These are phyloP conservation scores for Salix viminalis DNA, from an alignment of 345 rosid genomes.

Conservation along the genomic window DNA sequence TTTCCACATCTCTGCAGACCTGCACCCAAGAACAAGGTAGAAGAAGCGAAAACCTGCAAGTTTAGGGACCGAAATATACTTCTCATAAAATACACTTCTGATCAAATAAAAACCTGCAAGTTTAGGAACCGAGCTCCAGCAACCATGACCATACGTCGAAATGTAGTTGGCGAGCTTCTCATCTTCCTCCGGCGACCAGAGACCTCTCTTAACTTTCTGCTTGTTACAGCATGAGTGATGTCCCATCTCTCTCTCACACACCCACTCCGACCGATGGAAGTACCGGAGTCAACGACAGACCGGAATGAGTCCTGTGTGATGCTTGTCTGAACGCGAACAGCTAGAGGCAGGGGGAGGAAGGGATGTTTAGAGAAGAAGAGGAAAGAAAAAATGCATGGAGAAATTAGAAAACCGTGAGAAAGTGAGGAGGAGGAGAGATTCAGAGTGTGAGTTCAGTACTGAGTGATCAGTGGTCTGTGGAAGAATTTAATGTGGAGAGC, in stretches of 20 bases:
- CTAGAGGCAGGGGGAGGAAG: neutral
- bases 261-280: neutral
- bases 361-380: neutral
- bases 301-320: conserved; percentile 27
- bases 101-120: conserved; percentile 54
- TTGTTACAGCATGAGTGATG: conserved; percentile 99
- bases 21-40: conserved; percentile 19
- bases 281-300: conserved; percentile 21
- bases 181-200: conserved; percentile 99
- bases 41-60: conserved; percentile 53
- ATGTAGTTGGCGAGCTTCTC: conserved; percentile 92
- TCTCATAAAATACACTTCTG: no score
- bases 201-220: conserved; percentile 95
- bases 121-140: conserved; percentile 99
- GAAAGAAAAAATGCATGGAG: neutral
- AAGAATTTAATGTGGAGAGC: conserved; percentile 36
- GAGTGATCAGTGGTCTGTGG: neutral
- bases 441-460: neutral
- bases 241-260: conserved; percentile 46
- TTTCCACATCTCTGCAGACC: conserved; percentile 96
- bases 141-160: conserved; percentile 86
- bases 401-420: neutral
- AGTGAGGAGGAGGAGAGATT: neutral
- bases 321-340: conserved; percentile 17
- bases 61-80: conserved; percentile 62